A percentile compares a stretch with the other conserved stretches of the same genome.
phyloP scores from a whole-genome alignment of 345 rosid species.

The Brassica rapa region DNA sequence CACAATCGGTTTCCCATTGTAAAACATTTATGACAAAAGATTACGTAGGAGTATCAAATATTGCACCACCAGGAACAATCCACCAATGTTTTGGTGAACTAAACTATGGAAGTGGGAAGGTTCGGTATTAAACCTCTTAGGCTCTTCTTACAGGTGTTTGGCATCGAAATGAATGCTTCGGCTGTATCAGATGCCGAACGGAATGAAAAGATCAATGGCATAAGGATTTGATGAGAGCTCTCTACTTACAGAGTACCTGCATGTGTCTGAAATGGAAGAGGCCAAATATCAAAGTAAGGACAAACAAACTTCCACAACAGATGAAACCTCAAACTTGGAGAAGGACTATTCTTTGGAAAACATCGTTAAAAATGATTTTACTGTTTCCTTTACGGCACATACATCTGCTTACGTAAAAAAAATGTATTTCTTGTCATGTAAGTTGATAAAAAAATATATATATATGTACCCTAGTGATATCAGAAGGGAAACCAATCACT shows the following conservation, averaged over 20 bases:
- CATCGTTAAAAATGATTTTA: too few relatives aligned
- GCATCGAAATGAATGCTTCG: constrained; percentile 97
- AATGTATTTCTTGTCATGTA: too few relatives aligned
- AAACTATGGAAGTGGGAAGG: not conserved
- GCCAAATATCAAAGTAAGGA: constrained; percentile 42
- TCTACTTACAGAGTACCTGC: constrained; percentile 70
- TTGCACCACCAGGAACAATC: constrained; percentile 58
- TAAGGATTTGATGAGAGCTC: constrained; percentile 78
- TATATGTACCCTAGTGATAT: too few relatives aligned
- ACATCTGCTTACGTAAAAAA: too few relatives aligned
- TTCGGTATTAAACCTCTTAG: not conserved
- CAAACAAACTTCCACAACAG: constrained; percentile 38
- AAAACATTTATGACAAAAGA: constrained; percentile 29
- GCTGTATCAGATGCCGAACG: constrained; percentile 91
- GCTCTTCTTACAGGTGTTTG: constrained; percentile 64
- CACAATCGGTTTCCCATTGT: not conserved
- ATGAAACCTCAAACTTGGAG: constrained; percentile 43
- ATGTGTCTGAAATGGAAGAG: constrained; percentile 40
- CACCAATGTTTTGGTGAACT: constrained; percentile 23
- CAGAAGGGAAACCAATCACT: too few relatives aligned
- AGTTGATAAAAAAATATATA: too few relatives aligned
- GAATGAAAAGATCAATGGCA: constrained; percentile 88
- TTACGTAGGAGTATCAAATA: constrained; percentile 94
- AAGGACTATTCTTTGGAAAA: constrained; percentile 13
- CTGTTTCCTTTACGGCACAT: too few relatives aligned